These are phyloP conservation scores for Chalciporus sphaerocephalus DNA, from an alignment of 768 basidiomycete genomes.

Conservation along the genomic window DNA sequence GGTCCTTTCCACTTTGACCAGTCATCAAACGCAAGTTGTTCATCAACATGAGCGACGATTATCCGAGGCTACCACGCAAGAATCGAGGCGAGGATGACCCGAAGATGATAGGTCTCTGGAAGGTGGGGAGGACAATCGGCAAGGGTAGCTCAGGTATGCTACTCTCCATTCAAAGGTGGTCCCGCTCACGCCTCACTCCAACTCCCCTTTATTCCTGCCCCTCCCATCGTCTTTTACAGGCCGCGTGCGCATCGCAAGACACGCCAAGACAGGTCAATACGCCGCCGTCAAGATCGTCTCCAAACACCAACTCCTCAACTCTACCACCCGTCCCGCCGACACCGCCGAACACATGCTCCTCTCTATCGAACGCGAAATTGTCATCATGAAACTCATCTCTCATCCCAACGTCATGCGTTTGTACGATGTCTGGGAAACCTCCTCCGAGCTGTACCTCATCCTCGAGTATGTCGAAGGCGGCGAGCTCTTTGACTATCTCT, in stretches of 20 bases:
- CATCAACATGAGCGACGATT: conserved; percentile 21
- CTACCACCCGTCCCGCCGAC: conserved; percentile 63
- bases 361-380: conserved; percentile 88
- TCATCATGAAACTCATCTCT: conserved; percentile 95
- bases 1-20: conserved; percentile 25
- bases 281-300: conserved; percentile 95
- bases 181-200: no score
- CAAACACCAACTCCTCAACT: conserved; percentile 61
- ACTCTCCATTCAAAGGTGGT: not conserved
- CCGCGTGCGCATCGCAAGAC: conserved; percentile 84
- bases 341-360: conserved; percentile 74
- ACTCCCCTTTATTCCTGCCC: not conserved
- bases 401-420: conserved; percentile 93
- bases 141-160: conserved; percentile 70
- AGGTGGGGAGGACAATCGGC: conserved; percentile 79
- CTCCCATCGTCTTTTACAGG: conserved; percentile 42
- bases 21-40: conserved; percentile 30
- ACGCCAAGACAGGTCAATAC: conserved; percentile 82
- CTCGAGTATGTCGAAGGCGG: conserved; percentile 94
- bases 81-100: conserved; percentile 42
- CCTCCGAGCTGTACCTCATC: conserved; percentile 81
- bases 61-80: conserved; percentile 28
- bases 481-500: conserved; percentile 91
- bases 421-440: conserved; percentile 97
- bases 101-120: conserved; percentile 76